A percentile compares a stretch with the other conserved stretches of the same genome.
These are phyloP conservation scores for Pyricularia grisea DNA, from an alignment of 2,329 filamentous ascomycete species.

Conservation along the genomic window DNA sequence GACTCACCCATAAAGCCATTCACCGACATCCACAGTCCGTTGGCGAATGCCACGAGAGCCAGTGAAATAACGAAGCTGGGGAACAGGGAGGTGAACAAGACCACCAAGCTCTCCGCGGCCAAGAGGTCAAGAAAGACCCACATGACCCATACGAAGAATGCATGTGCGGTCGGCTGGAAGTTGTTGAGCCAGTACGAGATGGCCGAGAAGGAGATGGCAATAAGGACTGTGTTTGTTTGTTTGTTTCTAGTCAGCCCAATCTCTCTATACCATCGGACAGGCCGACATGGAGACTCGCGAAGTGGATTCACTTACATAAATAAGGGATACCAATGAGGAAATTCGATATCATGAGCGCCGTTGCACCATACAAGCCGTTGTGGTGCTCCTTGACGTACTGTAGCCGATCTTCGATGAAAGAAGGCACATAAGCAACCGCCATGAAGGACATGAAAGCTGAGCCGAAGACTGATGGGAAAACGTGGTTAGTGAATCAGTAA, in stretches of 20 bases:
- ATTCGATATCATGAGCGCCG: conserved; percentile 66
- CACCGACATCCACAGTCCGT: conserved; percentile 84
- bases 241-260: conserved; percentile 7
- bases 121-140: conserved; percentile 81
- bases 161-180: conserved; percentile 53
- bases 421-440: conserved; percentile 77
- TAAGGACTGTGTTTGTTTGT: conserved; percentile 46
- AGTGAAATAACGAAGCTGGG: conserved; percentile 74
- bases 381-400: conserved; percentile 68
- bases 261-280: not conserved
- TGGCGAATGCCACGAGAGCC: conserved; percentile 73
- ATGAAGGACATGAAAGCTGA: conserved; percentile 72
- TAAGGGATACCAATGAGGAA: conserved; percentile 76
- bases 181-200: conserved; percentile 75
- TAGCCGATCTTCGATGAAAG: conserved; percentile 69
- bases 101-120: conserved; percentile 73
- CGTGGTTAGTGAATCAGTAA: not conserved
- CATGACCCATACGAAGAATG: conserved; percentile 71
- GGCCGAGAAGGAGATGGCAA: conserved; percentile 64
- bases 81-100: conserved; percentile 62
- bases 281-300: not conserved
- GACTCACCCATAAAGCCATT: conserved; percentile 57
- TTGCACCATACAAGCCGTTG: conserved; percentile 71
- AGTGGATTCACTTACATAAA: conserved; percentile 40
- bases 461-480: conserved; percentile 46